Evolutionary conservation across 2,329 filamentous ascomycete genomes (phyloP), one percentile per base, ranked within the genome.

Genomic region (Beauveria pseudobassiana): DNA sequence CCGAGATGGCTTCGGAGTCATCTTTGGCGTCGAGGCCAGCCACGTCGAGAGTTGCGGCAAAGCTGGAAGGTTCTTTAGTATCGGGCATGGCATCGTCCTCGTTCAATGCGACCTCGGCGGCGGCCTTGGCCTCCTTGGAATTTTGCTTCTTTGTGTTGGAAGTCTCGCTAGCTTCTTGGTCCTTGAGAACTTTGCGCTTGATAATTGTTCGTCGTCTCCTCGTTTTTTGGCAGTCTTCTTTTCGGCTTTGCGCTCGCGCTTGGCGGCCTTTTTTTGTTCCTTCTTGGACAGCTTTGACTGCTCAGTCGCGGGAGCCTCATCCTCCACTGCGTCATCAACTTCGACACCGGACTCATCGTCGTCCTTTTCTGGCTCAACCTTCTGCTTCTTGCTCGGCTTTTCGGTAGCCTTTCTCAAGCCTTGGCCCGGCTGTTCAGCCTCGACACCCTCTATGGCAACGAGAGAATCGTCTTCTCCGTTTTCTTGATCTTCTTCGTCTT

Each of bases 341-440:
- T 69, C 52, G 63, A 65, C 40, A 49, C 50, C 43, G 9, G 50
- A 54, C 54, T 67, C 64, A 8, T 63, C 20, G 26, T 67, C 66
- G 5, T 70, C 65, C 68, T 68, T 65, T 20, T 69, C 66, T 2
- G 68, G 63, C 40, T 71, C 67, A 9, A 71, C 64, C 68, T 78
- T 79, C 64, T 79, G 77, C 73, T 87, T 88, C 69, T 87, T 84
- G 67, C 82, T 83, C 69, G 82, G 79, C 45, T 76, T 67, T 62
- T 76, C 67, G 46, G 69, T 68, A 62, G 75, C 74, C 59, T 76
- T 77, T 70, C 78, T 88, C 64, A 90, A 70, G 2, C 87, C 87
- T 71, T 91, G 82, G 49, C 81, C 79, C 2, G 88, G 88, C 66
- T 79, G 77, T 72, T 88, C 86, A 60, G 76, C 76, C 63, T 84